Evolutionary conservation across 208 protist species (phyloP).

Genomic region (Leishmania martiniquensis): DNA sequence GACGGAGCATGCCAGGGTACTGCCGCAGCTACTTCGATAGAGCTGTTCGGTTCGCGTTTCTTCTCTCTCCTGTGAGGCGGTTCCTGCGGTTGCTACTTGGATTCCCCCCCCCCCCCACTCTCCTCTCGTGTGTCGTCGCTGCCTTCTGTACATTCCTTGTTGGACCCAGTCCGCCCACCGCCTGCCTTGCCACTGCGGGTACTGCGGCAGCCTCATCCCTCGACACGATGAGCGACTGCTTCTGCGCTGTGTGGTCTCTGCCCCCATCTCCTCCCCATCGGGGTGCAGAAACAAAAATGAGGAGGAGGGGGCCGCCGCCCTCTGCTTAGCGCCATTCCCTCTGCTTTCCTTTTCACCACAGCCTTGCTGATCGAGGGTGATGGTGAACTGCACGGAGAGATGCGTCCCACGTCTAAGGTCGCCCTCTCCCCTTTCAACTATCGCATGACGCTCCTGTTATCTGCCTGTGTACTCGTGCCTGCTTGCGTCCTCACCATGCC

Average conservation of each 20-base stretch:
- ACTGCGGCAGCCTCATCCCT: background rate
- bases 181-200: background rate
- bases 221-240: background rate
- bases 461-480: background rate
- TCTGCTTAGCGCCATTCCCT: background rate
- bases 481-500: background rate
- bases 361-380: background rate
- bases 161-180: background rate
- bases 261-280: background rate
- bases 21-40: slow-evolving; percentile 1
- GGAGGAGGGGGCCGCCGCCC: background rate
- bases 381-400: background rate
- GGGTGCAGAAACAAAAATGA: background rate
- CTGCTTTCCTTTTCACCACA: background rate
- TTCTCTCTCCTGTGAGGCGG: background rate
- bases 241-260: background rate
- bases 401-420: background rate
- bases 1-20: background rate
- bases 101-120: slow-evolving; percentile 11
- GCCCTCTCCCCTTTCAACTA: background rate
- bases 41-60: background rate
- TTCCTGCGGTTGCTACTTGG: background rate
- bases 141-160: background rate
- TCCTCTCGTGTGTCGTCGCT: background rate
- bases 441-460: background rate